Evolutionary conservation across 768 basidiomycete species (phyloP).

Genomic region (Coprinellus aureogranulatus): DNA sequence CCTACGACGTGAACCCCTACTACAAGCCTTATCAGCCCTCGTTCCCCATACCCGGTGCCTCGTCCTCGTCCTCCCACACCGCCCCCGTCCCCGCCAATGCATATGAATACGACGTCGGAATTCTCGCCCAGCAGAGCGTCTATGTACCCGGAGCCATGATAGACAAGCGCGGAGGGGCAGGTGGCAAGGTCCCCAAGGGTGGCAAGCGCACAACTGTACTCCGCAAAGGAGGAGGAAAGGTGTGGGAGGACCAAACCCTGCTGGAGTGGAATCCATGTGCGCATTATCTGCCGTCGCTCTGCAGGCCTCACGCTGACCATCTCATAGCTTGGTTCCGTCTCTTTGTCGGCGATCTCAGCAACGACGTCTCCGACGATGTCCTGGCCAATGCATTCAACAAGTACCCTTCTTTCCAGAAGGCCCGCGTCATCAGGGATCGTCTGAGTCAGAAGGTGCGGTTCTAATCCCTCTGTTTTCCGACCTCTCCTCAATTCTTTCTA

Average conservation of each 20-base stretch:
- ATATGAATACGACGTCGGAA: constrained; percentile 90
- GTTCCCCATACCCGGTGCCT: constrained; percentile 61
- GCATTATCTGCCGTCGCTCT: constrained; percentile 27
- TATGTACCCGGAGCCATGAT: constrained; percentile 91
- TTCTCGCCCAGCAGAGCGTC: constrained; percentile 86
- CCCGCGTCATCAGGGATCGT: constrained; percentile 91
- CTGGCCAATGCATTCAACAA: constrained; percentile 90
- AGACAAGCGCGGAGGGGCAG: constrained; percentile 81
- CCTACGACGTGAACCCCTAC: constrained; percentile 72
- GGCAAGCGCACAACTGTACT: constrained; percentile 92
- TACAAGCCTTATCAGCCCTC: constrained; percentile 79
- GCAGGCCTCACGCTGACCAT: constrained; percentile 12
- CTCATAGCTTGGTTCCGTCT: constrained; percentile 88
- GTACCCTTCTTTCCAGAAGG: constrained; percentile 91
- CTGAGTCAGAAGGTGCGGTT: constrained; percentile 81
- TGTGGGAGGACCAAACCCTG: constrained; percentile 97
- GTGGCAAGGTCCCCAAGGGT: constrained; percentile 83
- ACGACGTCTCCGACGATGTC: constrained; percentile 96
- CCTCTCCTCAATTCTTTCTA: constrained; percentile 26
- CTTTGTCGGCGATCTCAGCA: constrained; percentile 96
- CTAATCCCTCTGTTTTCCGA: not conserved
- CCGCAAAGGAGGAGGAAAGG: constrained; percentile 92
- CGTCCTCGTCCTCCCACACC: constrained; percentile 53
- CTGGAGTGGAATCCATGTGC: constrained; percentile 96
- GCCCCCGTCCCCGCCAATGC: constrained; percentile 87